Conservation (phyloP, 73 alveolate species). For the Tetrahymena malaccensis region DNA sequence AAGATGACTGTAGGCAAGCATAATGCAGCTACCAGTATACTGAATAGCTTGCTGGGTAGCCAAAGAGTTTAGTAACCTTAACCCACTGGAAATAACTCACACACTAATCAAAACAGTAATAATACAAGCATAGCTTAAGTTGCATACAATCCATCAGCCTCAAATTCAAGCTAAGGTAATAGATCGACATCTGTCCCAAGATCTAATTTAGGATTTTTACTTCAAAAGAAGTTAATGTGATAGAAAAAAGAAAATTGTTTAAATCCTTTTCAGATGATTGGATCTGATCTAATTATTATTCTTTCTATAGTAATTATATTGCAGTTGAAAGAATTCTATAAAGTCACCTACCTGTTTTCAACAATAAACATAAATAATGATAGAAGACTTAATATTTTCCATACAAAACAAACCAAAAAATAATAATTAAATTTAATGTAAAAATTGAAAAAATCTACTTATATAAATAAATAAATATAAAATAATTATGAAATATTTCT, state of each 20-base stretch:
- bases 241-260: not conserved
- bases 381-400: no score
- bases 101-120: not conserved
- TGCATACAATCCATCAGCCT: not conserved
- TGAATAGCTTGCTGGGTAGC: not conserved
- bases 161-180: not conserved
- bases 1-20: not conserved
- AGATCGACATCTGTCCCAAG: not conserved
- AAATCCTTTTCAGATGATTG: not conserved
- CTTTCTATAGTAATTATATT: no score
- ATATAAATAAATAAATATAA: no score
- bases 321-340: no score
- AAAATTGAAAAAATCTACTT: no score
- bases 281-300: no score
- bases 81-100: not conserved
- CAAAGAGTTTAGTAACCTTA: not conserved
- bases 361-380: no score
- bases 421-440: no score
- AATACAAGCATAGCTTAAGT: not conserved
- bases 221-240: not conserved
- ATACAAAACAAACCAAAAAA: no score
- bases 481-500: no score
- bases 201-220: not conserved
- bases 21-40: not conserved
- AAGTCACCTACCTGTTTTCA: no score